Percentiles rank a stretch among this genome's conserved stretches.
These are phyloP conservation scores for Hortiboletus campestris DNA, from an alignment of 768 basidiomycete species.

Conservation along the genomic window DNA sequence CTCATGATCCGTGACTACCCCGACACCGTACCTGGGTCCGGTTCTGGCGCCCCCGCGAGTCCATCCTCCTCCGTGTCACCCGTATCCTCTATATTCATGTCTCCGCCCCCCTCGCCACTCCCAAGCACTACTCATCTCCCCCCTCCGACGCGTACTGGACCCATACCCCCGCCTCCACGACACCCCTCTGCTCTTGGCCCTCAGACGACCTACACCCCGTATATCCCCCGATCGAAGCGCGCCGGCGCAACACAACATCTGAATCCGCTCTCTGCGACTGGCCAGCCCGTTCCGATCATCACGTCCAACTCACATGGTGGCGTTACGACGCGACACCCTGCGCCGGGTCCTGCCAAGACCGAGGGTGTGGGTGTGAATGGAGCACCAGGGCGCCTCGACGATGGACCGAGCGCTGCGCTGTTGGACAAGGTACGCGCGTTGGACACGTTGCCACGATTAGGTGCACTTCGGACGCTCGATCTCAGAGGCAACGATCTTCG, in stretches of 20 bases:
- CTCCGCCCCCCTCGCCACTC: conserved; percentile 34
- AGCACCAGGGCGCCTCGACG: conserved; percentile 19
- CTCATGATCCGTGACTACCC: conserved; percentile 97
- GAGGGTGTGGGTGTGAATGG: conserved; percentile 5
- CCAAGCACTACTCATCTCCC: conserved; percentile 26
- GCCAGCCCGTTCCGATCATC: conserved; percentile 65
- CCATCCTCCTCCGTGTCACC: conserved; percentile 12
- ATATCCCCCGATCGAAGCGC: conserved; percentile 67
- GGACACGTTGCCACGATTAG: conserved; percentile 82
- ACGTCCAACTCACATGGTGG: conserved; percentile 60
- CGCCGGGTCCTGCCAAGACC: neutral
- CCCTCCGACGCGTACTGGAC: conserved; percentile 33
- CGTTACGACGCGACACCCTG: conserved; percentile 45
- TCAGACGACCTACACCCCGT: conserved; percentile 82
- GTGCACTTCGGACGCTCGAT: conserved; percentile 85
- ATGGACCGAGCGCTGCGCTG: conserved; percentile 70
- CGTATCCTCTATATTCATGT: conserved; percentile 21
- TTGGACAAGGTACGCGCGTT: conserved; percentile 88
- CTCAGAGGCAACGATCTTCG: conserved; percentile 89
- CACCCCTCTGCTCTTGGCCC: conserved; percentile 46
- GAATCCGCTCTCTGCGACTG: conserved; percentile 39
- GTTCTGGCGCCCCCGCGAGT: neutral
- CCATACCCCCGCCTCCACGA: conserved; percentile 47
- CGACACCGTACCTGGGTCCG: conserved; percentile 53
- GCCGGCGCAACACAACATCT: conserved; percentile 23